Conservation (phyloP, 2,329 filamentous ascomycete species). For the Fusarium paranaense region DNA sequence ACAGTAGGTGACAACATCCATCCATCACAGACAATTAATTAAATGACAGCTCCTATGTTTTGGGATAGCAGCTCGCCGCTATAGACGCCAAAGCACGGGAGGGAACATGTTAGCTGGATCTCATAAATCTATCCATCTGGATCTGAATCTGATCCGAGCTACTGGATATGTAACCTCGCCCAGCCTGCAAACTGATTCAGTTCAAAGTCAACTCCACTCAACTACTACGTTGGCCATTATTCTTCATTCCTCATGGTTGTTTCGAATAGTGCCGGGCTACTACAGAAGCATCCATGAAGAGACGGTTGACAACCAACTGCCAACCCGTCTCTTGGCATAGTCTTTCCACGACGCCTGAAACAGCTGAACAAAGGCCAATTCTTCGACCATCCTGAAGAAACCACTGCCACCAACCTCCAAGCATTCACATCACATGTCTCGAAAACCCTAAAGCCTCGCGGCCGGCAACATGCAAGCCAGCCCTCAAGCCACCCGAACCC, state of each 20-base stretch:
- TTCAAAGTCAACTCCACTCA: not conserved
- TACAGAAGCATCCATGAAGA: not conserved
- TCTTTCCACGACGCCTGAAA: not conserved
- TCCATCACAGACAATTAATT: not conserved
- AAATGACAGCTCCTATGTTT: not conserved
- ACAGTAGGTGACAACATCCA: not conserved
- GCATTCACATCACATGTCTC: not conserved
- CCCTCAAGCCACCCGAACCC: slow-evolving; percentile 22
- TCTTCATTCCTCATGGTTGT: not conserved
- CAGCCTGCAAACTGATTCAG: not conserved
- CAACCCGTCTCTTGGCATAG: slow-evolving; percentile 1
- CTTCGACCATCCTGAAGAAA: not conserved
- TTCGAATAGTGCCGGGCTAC: not conserved
- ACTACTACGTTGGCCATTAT: not conserved
- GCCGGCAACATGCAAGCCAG: slow-evolving; percentile 1
- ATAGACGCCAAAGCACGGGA: slow-evolving; percentile 1
- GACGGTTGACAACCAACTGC: not conserved
- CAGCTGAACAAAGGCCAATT: not conserved
- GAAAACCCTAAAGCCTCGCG: not conserved
- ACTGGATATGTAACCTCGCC: not conserved
- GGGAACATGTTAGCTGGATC: not conserved
- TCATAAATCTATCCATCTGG: not conserved
- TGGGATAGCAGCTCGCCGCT: not conserved
- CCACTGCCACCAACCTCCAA: not conserved
- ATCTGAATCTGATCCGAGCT: not conserved